These are phyloP conservation scores for Verticillium dahliae DNA, from an alignment of 2,329 filamentous ascomycete species.

Conservation along the genomic window DNA sequence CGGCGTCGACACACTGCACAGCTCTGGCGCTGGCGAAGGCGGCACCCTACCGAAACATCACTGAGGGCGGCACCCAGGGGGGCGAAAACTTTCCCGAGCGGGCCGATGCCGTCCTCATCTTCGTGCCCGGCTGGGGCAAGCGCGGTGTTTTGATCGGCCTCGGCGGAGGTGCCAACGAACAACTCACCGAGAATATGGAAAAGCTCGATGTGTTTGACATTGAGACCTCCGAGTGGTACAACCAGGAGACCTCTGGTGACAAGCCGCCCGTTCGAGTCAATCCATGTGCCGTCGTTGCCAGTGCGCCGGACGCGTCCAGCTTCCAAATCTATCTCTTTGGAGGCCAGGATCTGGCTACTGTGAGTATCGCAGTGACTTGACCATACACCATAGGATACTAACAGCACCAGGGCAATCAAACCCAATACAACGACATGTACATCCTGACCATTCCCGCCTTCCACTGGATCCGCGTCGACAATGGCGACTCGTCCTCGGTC, in stretches of 20 bases:
- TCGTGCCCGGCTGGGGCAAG: conserved; percentile 67
- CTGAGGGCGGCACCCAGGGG: conserved; percentile 51
- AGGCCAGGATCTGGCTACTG: conserved; percentile 65
- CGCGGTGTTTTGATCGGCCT: conserved; percentile 66
- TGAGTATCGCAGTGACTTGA: conserved; percentile 16
- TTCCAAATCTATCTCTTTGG: conserved; percentile 77
- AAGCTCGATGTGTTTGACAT: conserved; percentile 71
- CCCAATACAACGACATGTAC: conserved; percentile 66
- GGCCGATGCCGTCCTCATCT: conserved; percentile 67
- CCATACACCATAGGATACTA: conserved; percentile 9
- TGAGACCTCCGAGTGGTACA: conserved; percentile 64
- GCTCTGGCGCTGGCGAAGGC: conserved; percentile 48
- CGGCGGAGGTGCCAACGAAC: conserved; percentile 63
- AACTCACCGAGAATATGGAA: conserved; percentile 51
- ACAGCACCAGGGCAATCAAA: conserved; percentile 32
- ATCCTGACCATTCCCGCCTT: conserved; percentile 68
- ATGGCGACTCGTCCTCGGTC: conserved; percentile 32
- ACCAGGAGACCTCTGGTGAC: conserved; percentile 60
- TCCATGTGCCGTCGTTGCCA: conserved; percentile 63
- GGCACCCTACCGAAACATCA: conserved; percentile 70
- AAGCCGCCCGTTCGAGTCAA: conserved; percentile 62
- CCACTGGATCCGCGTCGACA: conserved; percentile 60
- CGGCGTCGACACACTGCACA: conserved; percentile 49
- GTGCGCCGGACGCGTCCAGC: conserved; percentile 64
- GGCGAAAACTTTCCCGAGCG: conserved; percentile 62